phyloP scores from a whole-genome alignment of 148 eudicot genomes.

The Rhododendron kiyosumense region DNA sequence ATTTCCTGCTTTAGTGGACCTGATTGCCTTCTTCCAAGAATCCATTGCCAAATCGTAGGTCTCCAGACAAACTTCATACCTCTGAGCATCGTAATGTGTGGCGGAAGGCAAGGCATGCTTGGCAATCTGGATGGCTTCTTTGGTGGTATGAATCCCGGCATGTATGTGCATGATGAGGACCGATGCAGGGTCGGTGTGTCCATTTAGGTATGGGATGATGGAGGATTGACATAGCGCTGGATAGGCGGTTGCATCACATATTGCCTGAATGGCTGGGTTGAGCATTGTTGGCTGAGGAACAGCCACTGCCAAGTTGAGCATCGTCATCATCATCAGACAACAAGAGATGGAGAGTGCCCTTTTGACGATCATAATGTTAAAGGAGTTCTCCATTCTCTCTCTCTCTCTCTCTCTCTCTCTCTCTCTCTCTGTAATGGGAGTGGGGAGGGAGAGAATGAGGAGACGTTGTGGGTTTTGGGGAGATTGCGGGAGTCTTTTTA shows the following conservation, averaged over 20 bases:
- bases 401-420: too few relatives aligned
- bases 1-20: not conserved
- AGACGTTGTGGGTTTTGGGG: not conserved
- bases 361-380: not conserved
- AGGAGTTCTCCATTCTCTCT: not conserved
- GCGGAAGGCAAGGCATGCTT: not conserved
- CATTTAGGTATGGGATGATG: slow-evolving; percentile 3
- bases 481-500: not conserved
- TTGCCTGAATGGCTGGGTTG: not conserved
- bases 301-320: not conserved
- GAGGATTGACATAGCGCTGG: not conserved
- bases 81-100: not conserved
- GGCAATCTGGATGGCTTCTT: not conserved
- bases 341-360: not conserved
- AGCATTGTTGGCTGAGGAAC: too few relatives aligned
- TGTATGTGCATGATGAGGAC: slow-evolving; percentile 1
- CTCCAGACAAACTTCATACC: slow-evolving; percentile 1
- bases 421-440: not conserved
- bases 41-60: not conserved
- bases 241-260: not conserved
- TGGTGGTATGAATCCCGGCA: not conserved
- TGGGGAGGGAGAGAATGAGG: not conserved
- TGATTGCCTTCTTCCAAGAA: not conserved
- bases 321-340: not conserved
- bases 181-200: not conserved